A percentile compares a stretch with the other conserved stretches of the same genome.
phyloP scores from a whole-genome alignment of 805 yeast species.

The Kodamaea kaohsiungensis region DNA sequence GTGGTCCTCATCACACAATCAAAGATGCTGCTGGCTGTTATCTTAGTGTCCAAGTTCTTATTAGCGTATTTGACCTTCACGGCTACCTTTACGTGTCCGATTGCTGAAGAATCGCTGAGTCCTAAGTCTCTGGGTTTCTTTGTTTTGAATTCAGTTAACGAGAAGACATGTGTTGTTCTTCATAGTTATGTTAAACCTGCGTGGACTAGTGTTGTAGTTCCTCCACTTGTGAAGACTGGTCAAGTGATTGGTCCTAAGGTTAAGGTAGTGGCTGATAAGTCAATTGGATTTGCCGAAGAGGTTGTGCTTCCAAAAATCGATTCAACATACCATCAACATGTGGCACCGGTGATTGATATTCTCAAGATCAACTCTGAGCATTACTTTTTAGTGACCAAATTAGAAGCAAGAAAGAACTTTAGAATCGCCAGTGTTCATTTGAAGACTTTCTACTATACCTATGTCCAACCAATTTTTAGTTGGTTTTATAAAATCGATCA shows the following conservation, averaged over 20 bases:
- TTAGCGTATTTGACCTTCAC: constrained; percentile 8
- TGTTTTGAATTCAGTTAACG: constrained; percentile 5
- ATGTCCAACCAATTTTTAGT: neutral
- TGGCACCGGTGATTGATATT: constrained; percentile 2
- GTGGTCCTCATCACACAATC: neutral
- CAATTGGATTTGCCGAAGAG: neutral
- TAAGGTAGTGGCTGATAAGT: neutral
- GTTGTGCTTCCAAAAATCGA: constrained; percentile 1
- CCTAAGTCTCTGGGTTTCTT: constrained; percentile 1
- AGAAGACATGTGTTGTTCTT: constrained; percentile 11
- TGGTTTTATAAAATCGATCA: neutral
- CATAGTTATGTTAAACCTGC: constrained; percentile 9
- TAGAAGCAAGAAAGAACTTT: neutral
- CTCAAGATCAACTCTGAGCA: neutral
- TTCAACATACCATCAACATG: neutral
- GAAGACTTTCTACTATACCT: neutral
- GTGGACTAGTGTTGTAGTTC: constrained; percentile 1
- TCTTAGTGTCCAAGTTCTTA: constrained; percentile 3
- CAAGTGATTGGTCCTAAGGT: neutral
- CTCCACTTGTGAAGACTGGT: neutral
- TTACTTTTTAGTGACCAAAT: neutral
- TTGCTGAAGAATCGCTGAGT: neutral
- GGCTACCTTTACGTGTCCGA: constrained; percentile 9
- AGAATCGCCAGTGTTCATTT: neutral
- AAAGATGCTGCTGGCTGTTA: neutral